Evolutionary conservation across 2,329 filamentous ascomycete genomes (phyloP).

Genomic region (Chaetothyriales sp.): DNA sequence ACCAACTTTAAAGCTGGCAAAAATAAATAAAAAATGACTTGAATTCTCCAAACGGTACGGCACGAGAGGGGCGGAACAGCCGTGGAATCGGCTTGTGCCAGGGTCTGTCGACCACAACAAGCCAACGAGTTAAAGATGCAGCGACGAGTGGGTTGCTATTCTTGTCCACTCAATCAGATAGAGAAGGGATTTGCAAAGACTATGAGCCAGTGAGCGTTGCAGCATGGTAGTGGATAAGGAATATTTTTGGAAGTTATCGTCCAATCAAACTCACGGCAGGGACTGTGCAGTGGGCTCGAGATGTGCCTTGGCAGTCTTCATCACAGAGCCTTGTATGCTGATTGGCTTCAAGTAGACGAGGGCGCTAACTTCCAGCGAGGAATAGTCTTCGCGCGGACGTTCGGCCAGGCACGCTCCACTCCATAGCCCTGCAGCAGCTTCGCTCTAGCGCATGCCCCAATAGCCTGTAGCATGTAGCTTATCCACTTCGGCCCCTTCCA

Average conservation of each 20-base stretch:
- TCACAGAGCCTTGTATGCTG: neutral
- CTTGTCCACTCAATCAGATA: neutral
- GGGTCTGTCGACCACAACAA: too few species aligned
- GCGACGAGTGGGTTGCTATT: neutral
- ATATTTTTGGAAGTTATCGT: neutral
- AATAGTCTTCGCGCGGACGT: neutral
- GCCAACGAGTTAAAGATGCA: neutral
- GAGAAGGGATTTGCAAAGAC: neutral
- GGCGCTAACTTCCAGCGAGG: neutral
- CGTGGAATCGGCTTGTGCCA: neutral
- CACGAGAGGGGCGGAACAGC: neutral
- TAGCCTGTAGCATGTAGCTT: neutral
- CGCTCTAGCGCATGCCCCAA: neutral
- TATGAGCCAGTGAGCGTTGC: neutral
- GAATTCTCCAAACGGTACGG: conserved; percentile 1
- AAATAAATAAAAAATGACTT: too few species aligned
- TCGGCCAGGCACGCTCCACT: neutral
- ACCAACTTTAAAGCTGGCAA: neutral
- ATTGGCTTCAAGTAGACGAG: neutral
- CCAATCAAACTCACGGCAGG: neutral
- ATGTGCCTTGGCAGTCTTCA: neutral
- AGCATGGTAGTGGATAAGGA: neutral
- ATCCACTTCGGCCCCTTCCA: neutral
- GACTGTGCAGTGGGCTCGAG: neutral
- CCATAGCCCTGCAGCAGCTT: neutral